Conservation (phyloP, 2,329 filamentous ascomycete genomes). For the Periglandula ipomoeae region DNA sequence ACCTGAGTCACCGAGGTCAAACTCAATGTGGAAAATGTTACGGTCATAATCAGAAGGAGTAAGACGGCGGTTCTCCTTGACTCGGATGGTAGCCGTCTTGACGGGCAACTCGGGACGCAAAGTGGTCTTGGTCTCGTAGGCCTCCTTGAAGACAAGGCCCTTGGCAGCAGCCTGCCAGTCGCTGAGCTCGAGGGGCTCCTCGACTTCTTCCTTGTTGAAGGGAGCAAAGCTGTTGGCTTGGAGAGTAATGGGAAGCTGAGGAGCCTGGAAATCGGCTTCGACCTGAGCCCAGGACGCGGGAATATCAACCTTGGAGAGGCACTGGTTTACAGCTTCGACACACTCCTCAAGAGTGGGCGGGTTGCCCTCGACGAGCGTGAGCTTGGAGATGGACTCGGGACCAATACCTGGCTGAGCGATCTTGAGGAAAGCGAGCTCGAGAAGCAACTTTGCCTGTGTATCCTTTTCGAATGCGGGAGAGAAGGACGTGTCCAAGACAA, state of each 20-base stretch:
- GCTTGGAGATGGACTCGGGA: conserved; percentile 53
- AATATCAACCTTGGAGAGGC: conserved; percentile 64
- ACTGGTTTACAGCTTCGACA: conserved; percentile 58
- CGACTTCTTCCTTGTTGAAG: conserved; percentile 67
- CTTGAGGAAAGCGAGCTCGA: conserved; percentile 77
- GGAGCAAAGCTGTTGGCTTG: conserved; percentile 72
- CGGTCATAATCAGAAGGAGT: conserved; percentile 86
- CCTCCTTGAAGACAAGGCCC: conserved; percentile 88
- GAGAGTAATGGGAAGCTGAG: conserved; percentile 52
- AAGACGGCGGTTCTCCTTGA: conserved; percentile 91
- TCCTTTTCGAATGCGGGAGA: conserved; percentile 62
- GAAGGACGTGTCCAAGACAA: conserved; percentile 62
- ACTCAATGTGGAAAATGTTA: conserved; percentile 99
- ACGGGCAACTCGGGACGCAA: conserved; percentile 80
- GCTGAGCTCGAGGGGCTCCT: conserved; percentile 55
- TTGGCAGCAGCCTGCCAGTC: conserved; percentile 82
- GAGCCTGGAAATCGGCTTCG: conserved; percentile 40
- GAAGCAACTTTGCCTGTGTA: conserved; percentile 55
- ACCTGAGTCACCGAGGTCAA: conserved; percentile 84
- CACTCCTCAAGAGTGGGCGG: conserved; percentile 41
- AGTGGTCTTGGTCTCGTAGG: conserved; percentile 62
- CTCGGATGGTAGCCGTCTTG: conserved; percentile 78
- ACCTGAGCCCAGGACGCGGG: conserved; percentile 72
- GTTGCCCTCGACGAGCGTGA: conserved; percentile 50
- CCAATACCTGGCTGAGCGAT: conserved; percentile 61